Base-by-base conservation (phyloP, 371 early-diverging fungal species). In the Rhizopus sp. region DNA sequence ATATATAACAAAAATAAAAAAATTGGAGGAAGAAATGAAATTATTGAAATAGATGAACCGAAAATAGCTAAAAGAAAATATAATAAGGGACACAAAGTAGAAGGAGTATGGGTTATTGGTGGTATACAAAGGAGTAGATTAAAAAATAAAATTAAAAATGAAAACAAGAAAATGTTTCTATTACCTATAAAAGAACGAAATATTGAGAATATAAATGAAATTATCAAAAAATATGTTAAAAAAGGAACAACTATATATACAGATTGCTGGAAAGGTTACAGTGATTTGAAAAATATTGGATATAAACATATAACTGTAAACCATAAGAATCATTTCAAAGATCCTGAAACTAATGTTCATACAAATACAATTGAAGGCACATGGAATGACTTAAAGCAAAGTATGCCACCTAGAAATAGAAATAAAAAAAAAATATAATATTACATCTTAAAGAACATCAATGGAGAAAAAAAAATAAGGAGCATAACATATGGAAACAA, bases 21-120 rank as follows among this genome's bases (percentile, higher is more conserved):
- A 41, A 57, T 57, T 6, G 50, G 57, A 10, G 57, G 57, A 15
- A 32, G 15, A 47, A 50, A 50, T n/a, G n/a, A n/a, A 45, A 56
- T 55, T 0, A 45, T 42, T 13, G 44, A 42, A 17, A 42, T 42
- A 13, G 44, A 42, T 4, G 44, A 42, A 30, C 5, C 5, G 35
- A 56, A 56, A 56, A 47, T 56, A 37, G 56, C 45, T 7, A 56
- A 56, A 47, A 46, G 48, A 46, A 56, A 48, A 47, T 56, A 56
- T 38, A 13, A 56, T 44, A 58, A 37, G 45, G 46, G 46, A 34
- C 59, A 58, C 17, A 31, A 7, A 33, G 59, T 58, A 33, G 59
- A 58, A 34, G 59, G 50, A 45, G 51, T 37, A 34, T 58, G 52
- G 59, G 15, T 58, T 33, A 51, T 58, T 49, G 57, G 57, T 4